Conservation (phyloP, 176 grass and related monocot species). For the Juncus effusus region DNA sequence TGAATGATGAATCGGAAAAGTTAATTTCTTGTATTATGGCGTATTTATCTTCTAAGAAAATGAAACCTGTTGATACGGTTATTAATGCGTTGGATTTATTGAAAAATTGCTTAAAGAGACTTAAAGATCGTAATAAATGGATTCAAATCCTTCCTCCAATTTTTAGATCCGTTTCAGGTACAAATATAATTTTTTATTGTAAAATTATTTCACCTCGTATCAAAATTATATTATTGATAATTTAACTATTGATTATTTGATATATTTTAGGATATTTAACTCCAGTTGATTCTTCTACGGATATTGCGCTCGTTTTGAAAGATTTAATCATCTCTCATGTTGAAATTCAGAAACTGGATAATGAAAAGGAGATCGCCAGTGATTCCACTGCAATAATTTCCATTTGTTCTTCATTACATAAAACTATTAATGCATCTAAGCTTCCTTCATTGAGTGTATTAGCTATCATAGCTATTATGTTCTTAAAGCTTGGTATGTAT, state of each 20-base stretch:
- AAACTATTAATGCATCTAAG: conserved; percentile 38
- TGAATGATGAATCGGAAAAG: conserved; percentile 47
- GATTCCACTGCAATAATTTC: conserved; percentile 49
- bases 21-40: conserved; percentile 48
- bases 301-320: conserved; percentile 49
- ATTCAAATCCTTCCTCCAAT: conserved; percentile 50
- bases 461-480: conserved; percentile 52
- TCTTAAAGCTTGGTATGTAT: conserved; percentile 77
- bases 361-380: conserved; percentile 30
- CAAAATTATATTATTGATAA: neutral
- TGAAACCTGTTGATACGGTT: conserved; percentile 66
- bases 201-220: neutral
- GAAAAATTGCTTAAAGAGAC: conserved; percentile 57
- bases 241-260: conserved; percentile 15
- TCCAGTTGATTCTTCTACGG: conserved; percentile 51
- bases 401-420: conserved; percentile 62
- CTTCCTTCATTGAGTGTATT: conserved; percentile 47
- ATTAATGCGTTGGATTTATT: conserved; percentile 47
- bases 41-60: conserved; percentile 59
- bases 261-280: conserved; percentile 54
- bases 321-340: conserved; percentile 55
- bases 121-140: conserved; percentile 47
- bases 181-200: conserved; percentile 2
- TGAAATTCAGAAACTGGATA: conserved; percentile 25
- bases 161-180: conserved; percentile 72